These are phyloP conservation scores for Auriscalpium vulgare DNA, from an alignment of 768 basidiomycete species.

Conservation along the genomic window DNA sequence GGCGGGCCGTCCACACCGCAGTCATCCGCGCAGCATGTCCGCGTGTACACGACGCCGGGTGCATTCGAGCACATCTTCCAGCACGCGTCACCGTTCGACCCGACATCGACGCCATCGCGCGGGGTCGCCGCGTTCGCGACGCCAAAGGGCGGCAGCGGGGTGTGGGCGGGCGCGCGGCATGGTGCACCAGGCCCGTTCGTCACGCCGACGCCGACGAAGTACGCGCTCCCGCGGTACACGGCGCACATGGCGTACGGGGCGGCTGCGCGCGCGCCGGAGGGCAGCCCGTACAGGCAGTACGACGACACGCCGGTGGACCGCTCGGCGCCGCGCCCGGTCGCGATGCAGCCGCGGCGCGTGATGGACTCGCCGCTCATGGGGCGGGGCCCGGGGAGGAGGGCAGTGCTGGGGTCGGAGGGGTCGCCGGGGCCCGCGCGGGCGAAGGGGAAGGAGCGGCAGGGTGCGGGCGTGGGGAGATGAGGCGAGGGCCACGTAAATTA, in stretches of 20 bases:
- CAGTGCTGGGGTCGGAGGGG: neutral
- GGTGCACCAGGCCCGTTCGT: neutral
- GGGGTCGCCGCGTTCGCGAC: constrained; percentile 36
- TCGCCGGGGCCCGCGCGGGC: neutral
- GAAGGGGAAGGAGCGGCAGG: neutral
- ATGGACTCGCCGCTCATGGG: constrained; percentile 4
- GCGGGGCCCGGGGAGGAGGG: neutral
- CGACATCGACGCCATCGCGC: constrained; percentile 74
- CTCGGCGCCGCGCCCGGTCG: neutral
- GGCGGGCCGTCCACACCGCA: constrained; percentile 42
- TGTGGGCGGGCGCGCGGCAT: neutral
- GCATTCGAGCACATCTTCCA: constrained; percentile 17
- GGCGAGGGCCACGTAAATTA: neutral
- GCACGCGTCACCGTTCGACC: constrained; percentile 59
- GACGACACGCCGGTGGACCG: constrained; percentile 1
- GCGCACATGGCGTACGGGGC: neutral
- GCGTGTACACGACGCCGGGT: constrained; percentile 21
- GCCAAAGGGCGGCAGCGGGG: constrained; percentile 4
- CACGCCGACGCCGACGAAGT: neutral
- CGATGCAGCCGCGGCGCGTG: neutral
- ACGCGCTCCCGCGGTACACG: neutral
- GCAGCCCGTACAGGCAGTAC: neutral
- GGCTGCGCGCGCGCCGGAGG: neutral
- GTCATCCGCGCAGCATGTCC: constrained; percentile 21
- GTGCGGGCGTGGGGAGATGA: neutral